Conservation (phyloP, 495 filamentous ascomycete genomes). For the Daldinia childiae region DNA sequence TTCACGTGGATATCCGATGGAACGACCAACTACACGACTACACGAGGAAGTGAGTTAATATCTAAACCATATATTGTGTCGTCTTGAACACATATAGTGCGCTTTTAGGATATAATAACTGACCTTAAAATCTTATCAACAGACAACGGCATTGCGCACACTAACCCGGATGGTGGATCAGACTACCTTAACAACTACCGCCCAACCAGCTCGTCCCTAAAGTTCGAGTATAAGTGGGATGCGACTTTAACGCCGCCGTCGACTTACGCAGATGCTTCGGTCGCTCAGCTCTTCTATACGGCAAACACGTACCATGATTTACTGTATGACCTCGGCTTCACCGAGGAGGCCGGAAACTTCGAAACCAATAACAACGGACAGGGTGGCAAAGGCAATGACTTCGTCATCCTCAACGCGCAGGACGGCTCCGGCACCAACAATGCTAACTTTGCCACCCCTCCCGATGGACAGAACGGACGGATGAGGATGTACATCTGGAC, state of each 20-base stretch:
- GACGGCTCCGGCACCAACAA: slow-evolving; percentile 63
- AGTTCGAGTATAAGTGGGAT: slow-evolving; percentile 56
- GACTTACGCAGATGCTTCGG: slow-evolving; percentile 54
- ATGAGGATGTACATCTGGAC: slow-evolving; percentile 64
- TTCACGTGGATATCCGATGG: slow-evolving; percentile 58
- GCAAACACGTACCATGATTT: slow-evolving; percentile 64
- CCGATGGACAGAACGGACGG: slow-evolving; percentile 58
- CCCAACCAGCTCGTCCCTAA: slow-evolving; percentile 46
- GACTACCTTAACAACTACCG: slow-evolving; percentile 55
- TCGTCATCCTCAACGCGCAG: slow-evolving; percentile 64
- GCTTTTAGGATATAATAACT: not conserved
- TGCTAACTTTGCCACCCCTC: slow-evolving; percentile 62
- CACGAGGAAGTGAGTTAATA: slow-evolving; percentile 52
- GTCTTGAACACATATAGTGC: not conserved
- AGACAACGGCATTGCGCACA: slow-evolving; percentile 60
- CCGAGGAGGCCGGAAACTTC: slow-evolving; percentile 64
- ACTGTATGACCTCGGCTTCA: slow-evolving; percentile 63
- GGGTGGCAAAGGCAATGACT: slow-evolving; percentile 58
- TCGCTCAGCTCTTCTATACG: slow-evolving; percentile 65
- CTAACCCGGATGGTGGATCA: slow-evolving; percentile 51
- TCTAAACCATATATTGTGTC: not conserved
- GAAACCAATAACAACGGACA: slow-evolving; percentile 60
- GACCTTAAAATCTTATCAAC: slow-evolving; percentile 8
- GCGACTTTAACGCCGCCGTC: slow-evolving; percentile 45
- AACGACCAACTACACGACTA: slow-evolving; percentile 50